These are phyloP conservation scores for Clitocybe nebularis DNA, from an alignment of 1,284 basidiomycete species.

Conservation along the genomic window DNA sequence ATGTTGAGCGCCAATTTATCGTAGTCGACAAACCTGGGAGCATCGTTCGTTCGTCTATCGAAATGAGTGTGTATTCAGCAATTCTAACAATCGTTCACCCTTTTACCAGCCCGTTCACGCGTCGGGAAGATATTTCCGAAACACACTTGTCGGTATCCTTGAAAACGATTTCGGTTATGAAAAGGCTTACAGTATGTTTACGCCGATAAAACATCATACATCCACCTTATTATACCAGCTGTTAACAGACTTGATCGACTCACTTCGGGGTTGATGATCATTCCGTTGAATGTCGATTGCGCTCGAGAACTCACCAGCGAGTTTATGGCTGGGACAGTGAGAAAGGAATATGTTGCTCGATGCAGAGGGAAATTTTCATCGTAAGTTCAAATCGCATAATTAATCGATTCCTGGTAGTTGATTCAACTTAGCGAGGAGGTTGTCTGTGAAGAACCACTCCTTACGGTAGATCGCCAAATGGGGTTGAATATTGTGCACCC, in stretches of 20 bases:
- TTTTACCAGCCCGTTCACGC: conserved; percentile 77
- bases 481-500: conserved; percentile 94
- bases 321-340: conserved; percentile 77
- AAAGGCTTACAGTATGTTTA: conserved; percentile 76
- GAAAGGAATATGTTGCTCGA: conserved; percentile 90
- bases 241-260: conserved; percentile 93
- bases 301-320: conserved; percentile 76
- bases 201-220: no score
- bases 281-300: conserved; percentile 73
- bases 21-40: conserved; percentile 95
- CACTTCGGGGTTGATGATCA: conserved; percentile 95
- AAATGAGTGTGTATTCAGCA: no score
- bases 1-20: conserved; percentile 78
- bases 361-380: conserved; percentile 81
- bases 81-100: conserved; percentile 6
- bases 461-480: conserved; percentile 95
- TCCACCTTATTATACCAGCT: conserved; percentile 45
- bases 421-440: conserved; percentile 60
- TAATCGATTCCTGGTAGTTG: conserved; percentile 4
- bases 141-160: conserved; percentile 87
- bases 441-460: conserved; percentile 80
- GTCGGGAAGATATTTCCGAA: conserved; percentile 83
- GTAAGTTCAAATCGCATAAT: conserved; percentile 40
- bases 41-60: conserved; percentile 63
- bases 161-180: conserved; percentile 81